These are phyloP conservation scores for Klebsormidium nitens DNA, from an alignment of 139 green algal genomes.

Conservation along the genomic window DNA sequence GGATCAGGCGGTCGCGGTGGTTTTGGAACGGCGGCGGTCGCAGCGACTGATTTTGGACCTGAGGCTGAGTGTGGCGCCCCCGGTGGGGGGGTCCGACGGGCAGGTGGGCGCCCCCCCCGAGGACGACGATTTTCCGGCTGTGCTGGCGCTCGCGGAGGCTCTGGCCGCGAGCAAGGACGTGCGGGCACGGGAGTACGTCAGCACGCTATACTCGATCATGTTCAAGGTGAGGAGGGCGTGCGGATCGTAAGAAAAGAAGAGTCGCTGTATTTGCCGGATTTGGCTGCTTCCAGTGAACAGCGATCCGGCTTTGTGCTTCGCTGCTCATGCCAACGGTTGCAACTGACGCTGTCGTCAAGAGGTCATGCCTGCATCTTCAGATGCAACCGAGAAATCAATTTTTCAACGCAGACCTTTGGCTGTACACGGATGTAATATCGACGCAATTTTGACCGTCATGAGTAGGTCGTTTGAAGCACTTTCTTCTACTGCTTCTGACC, in stretches of 20 bases:
- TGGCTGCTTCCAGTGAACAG: too few species aligned
- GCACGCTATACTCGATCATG: conserved; percentile 40
- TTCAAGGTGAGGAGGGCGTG: conserved; percentile 33
- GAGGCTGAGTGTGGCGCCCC: neutral
- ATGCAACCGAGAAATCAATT: too few species aligned
- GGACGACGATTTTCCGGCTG: conserved; percentile 29
- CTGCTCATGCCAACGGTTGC: neutral
- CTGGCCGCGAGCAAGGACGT: conserved; percentile 29
- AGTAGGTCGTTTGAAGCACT: too few species aligned
- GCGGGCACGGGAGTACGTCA: conserved; percentile 32
- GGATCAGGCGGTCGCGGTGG: conserved; percentile 37
- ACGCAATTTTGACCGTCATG: too few species aligned
- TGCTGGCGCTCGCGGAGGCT: conserved; percentile 31
- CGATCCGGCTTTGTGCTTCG: too few species aligned
- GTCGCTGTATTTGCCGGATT: conserved; percentile 20
- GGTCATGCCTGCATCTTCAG: too few species aligned
- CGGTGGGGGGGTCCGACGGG: neutral
- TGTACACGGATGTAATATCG: too few species aligned
- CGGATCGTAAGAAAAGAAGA: conserved; percentile 29
- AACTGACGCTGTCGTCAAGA: neutral
- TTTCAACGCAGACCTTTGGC: too few species aligned
- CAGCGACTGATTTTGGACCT: conserved; percentile 34
- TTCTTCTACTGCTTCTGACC: conserved; percentile 41
- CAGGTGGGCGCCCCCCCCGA: neutral
- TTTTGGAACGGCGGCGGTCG: conserved; percentile 48